Conservation (phyloP, 176 grass and related monocot species). For the Ampelocalamus luodianensis region DNA sequence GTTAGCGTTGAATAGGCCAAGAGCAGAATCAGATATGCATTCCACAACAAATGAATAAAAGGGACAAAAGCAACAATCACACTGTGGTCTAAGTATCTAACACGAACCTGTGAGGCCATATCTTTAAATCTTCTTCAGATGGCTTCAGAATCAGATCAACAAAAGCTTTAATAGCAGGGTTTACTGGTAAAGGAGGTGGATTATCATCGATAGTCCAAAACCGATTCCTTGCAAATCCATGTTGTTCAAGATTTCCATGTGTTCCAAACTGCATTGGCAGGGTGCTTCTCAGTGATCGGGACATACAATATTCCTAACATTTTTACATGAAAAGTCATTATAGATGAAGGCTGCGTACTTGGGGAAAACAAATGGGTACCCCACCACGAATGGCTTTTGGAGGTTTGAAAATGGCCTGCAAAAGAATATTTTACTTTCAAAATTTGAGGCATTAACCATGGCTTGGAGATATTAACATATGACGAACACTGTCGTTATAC, state of each 20-base stretch:
- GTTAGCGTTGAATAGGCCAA: slow-evolving; percentile 24
- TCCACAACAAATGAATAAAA: slow-evolving; percentile 3
- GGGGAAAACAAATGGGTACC: slow-evolving; percentile 96
- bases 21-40: slow-evolving; percentile 19
- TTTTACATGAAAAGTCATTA: slow-evolving; percentile 29
- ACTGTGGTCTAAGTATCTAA: not conserved
- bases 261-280: slow-evolving; percentile 75
- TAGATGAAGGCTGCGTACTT: slow-evolving; percentile 61
- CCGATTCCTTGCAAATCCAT: slow-evolving; percentile 84
- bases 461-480: not conserved
- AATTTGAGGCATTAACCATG: slow-evolving; percentile 2
- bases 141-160: slow-evolving; percentile 84
- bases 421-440: slow-evolving; percentile 30
- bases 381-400: slow-evolving; percentile 88
- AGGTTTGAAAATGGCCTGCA: slow-evolving; percentile 84
- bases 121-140: slow-evolving; percentile 72
- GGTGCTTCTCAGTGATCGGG: slow-evolving; percentile 16
- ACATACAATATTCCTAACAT: slow-evolving; percentile 3
- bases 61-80: slow-evolving; percentile 7
- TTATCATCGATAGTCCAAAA: slow-evolving; percentile 74
- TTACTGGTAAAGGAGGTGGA: slow-evolving; percentile 69
- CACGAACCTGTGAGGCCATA: slow-evolving; percentile 87
- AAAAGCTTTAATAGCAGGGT: slow-evolving; percentile 67
- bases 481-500: not conserved
- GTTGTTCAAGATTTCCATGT: slow-evolving; percentile 85